phyloP scores from a whole-genome alignment of 2,329 filamentous ascomycete genomes.

The Leptographium galeiforme region DNA sequence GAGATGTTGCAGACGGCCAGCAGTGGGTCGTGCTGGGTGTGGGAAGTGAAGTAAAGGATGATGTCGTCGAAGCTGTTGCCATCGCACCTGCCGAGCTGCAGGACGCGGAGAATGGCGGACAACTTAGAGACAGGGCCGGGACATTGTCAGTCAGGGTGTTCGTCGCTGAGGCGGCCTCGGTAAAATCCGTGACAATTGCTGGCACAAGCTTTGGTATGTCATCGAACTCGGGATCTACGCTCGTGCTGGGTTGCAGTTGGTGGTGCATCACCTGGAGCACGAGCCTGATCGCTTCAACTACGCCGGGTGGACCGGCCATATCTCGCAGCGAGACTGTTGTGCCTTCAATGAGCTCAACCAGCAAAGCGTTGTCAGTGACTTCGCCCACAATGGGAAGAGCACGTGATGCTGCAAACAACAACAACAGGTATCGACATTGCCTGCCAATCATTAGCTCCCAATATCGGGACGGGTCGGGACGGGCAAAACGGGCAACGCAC shows the following conservation, averaged over 20 bases:
- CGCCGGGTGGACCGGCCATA: constrained; percentile 1
- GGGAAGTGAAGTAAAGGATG: constrained; percentile 4
- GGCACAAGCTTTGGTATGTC: background rate
- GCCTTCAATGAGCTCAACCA: constrained; percentile 5
- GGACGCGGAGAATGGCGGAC: constrained; percentile 1
- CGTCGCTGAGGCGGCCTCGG: background rate
- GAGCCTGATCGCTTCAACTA: constrained; percentile 6
- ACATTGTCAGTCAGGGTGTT: background rate
- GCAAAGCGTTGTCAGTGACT: background rate
- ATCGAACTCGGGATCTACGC: background rate
- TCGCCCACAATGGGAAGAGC: background rate
- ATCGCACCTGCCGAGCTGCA: background rate
- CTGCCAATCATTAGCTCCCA: background rate
- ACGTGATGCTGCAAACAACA: constrained; percentile 9
- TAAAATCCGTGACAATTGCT: background rate
- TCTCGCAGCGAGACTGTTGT: constrained; percentile 3
- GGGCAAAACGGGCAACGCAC: background rate
- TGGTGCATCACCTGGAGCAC: constrained; percentile 1
- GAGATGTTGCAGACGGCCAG: background rate
- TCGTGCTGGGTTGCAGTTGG: background rate
- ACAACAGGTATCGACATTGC: constrained; percentile 11
- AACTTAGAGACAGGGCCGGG: background rate
- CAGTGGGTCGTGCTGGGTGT: constrained; percentile 6
- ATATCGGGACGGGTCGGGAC: background rate
- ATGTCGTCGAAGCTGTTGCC: constrained; percentile 4